Conservation (phyloP, 306 rosid species). For the Benincasa hispida region DNA sequence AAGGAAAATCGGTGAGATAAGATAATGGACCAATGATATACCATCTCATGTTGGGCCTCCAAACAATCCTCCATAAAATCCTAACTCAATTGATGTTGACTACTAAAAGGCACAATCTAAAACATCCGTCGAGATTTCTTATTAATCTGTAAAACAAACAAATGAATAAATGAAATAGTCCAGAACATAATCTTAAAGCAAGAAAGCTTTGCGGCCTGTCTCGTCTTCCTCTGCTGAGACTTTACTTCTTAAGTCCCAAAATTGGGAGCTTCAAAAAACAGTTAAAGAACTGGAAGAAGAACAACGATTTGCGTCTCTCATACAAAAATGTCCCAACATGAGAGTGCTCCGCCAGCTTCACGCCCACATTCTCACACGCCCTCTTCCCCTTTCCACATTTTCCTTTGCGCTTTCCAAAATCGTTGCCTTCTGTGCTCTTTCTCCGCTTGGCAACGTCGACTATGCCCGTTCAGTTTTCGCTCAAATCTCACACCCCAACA, state of each 20-base stretch:
- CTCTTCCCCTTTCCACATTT: slow-evolving; percentile 11
- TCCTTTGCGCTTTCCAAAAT: slow-evolving; percentile 20
- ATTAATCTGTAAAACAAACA: no score
- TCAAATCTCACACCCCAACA: slow-evolving; percentile 1
- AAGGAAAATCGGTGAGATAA: no score
- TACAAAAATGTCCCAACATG: slow-evolving; percentile 19
- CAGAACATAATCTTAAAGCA: no score
- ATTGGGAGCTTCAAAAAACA: not conserved
- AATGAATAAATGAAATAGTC: no score
- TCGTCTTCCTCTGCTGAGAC: not conserved
- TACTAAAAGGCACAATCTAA: no score
- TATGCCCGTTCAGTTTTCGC: slow-evolving; percentile 10
- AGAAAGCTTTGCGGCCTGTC: not conserved
- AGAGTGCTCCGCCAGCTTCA: slow-evolving; percentile 15
- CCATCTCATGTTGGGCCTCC: no score
- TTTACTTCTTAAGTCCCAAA: not conserved
- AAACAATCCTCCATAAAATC: no score
- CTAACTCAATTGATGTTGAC: no score
- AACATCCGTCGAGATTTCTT: no score
- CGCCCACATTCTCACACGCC: slow-evolving; percentile 9
- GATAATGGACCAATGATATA: no score
- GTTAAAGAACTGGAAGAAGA: slow-evolving; percentile 19
- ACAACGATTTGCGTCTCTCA: slow-evolving; percentile 13
- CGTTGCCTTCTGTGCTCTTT: slow-evolving; percentile 14
- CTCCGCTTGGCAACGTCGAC: slow-evolving; percentile 11